Conservation (phyloP, 2,329 filamentous ascomycete genomes). For the Cladophialophora exuberans region DNA sequence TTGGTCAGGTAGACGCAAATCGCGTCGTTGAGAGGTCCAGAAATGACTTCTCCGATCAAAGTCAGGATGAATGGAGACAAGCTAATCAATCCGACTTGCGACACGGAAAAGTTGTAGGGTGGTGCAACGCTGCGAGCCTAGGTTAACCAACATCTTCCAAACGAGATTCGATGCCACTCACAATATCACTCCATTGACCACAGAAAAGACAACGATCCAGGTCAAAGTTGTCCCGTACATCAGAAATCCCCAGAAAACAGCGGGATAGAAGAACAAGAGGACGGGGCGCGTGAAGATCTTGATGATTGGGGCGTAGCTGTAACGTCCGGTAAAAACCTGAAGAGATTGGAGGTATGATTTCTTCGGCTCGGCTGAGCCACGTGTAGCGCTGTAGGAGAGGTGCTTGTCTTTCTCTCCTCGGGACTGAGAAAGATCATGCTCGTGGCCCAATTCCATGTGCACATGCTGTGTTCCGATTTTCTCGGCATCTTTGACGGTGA, state of each 20-base stretch:
- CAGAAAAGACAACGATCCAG: constrained; percentile 25
- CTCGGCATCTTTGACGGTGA: constrained; percentile 27
- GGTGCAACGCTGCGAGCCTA: constrained; percentile 7
- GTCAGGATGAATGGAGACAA: constrained; percentile 85
- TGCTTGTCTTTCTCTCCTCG: constrained; percentile 27
- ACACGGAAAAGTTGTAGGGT: constrained; percentile 63
- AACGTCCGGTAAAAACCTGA: constrained; percentile 26
- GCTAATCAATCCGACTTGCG: constrained; percentile 82
- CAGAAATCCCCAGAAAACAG: constrained; percentile 35
- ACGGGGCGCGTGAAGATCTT: constrained; percentile 34
- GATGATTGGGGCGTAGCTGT: constrained; percentile 24
- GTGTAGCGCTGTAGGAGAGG: constrained; percentile 18
- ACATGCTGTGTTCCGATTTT: constrained; percentile 19
- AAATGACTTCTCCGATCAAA: constrained; percentile 73
- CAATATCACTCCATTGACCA: constrained; percentile 27
- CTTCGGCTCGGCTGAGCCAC: constrained; percentile 21
- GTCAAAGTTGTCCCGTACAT: constrained; percentile 24
- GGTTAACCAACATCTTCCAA: background rate
- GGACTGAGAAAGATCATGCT: constrained; percentile 23
- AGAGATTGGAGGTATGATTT: constrained; percentile 24
- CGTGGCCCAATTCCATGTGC: constrained; percentile 24
- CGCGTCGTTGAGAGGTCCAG: constrained; percentile 72
- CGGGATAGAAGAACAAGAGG: constrained; percentile 36
- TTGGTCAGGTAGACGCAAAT: constrained; percentile 69
- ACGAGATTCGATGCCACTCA: background rate